These are phyloP conservation scores for Penicillium crystallinum DNA, from an alignment of 495 filamentous ascomycete species.

Conservation along the genomic window DNA sequence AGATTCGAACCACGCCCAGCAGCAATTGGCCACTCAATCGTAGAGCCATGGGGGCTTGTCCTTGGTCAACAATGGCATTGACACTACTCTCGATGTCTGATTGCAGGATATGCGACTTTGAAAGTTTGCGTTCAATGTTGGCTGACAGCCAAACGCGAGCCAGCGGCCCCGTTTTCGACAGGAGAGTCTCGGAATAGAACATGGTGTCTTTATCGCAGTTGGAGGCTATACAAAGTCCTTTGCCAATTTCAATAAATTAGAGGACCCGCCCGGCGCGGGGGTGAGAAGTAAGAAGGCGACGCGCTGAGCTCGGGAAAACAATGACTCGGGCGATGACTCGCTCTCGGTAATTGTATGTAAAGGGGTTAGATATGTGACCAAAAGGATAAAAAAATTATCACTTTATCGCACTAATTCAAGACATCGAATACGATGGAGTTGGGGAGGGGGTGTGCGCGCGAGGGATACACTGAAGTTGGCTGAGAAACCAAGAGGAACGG, in stretches of 20 bases:
- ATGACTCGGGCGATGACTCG: slow-evolving; percentile 21
- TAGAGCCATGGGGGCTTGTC: slow-evolving; percentile 91
- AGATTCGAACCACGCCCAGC: slow-evolving; percentile 93
- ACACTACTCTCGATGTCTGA: slow-evolving; percentile 91
- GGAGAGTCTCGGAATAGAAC: slow-evolving; percentile 97
- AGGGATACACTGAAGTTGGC: slow-evolving; percentile 21
- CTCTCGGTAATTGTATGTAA: slow-evolving; percentile 2
- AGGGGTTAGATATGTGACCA: background rate
- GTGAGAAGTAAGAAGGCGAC: slow-evolving; percentile 35
- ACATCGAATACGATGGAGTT: slow-evolving; percentile 7
- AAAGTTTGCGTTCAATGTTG: slow-evolving; percentile 95
- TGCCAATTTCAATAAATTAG: slow-evolving; percentile 12
- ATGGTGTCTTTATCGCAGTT: slow-evolving; percentile 47
- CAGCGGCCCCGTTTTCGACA: slow-evolving; percentile 93
- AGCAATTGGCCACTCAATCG: slow-evolving; percentile 90
- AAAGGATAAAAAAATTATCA: slow-evolving; percentile 3
- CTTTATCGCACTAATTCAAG: slow-evolving; percentile 13
- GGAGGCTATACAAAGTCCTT: slow-evolving; percentile 6
- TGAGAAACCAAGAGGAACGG: slow-evolving; percentile 20
- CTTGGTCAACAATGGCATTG: slow-evolving; percentile 86
- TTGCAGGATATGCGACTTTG: slow-evolving; percentile 88
- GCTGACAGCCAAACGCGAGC: slow-evolving; percentile 97
- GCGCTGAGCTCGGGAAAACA: slow-evolving; percentile 39
- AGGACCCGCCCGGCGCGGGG: slow-evolving; percentile 39
- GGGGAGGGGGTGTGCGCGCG: slow-evolving; percentile 9